A percentile compares a stretch with the other conserved stretches of the same genome.
Evolutionary conservation across 2,329 filamentous ascomycete species (phyloP).

Genomic region (Westerdykella ornata): DNA sequence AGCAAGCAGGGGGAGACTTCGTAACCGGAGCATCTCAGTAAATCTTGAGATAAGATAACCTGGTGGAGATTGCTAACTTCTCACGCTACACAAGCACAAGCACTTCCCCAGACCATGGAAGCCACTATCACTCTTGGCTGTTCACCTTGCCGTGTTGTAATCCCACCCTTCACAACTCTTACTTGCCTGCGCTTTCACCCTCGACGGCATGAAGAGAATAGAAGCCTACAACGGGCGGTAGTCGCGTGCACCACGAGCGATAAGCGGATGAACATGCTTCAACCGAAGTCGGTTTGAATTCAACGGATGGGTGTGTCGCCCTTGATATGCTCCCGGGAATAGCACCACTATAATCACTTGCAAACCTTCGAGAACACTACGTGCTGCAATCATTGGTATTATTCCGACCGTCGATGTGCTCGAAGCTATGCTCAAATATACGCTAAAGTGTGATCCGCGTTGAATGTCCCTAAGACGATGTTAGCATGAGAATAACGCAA

Average conservation of each 20-base stretch:
- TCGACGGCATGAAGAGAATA: background rate
- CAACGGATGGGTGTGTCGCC: too few relatives aligned
- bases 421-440: constrained; percentile 28
- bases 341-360: too few relatives aligned
- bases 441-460: constrained; percentile 66
- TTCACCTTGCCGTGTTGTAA: background rate
- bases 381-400: too few relatives aligned
- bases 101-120: background rate
- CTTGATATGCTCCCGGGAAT: too few relatives aligned
- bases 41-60: background rate
- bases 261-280: too few relatives aligned
- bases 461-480: constrained; percentile 51
- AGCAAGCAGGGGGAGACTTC: background rate
- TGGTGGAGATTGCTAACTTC: background rate
- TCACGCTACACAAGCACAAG: background rate
- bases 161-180: background rate
- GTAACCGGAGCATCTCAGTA: background rate
- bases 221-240: background rate
- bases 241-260: background rate
- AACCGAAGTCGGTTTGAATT: too few relatives aligned
- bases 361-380: too few relatives aligned
- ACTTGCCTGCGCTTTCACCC: background rate
- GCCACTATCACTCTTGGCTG: background rate
- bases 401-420: too few relatives aligned
- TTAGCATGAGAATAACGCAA: constrained; percentile 8